phyloP scores from a whole-genome alignment of 106 monocot species.

The Dactylorhiza incarnata region DNA sequence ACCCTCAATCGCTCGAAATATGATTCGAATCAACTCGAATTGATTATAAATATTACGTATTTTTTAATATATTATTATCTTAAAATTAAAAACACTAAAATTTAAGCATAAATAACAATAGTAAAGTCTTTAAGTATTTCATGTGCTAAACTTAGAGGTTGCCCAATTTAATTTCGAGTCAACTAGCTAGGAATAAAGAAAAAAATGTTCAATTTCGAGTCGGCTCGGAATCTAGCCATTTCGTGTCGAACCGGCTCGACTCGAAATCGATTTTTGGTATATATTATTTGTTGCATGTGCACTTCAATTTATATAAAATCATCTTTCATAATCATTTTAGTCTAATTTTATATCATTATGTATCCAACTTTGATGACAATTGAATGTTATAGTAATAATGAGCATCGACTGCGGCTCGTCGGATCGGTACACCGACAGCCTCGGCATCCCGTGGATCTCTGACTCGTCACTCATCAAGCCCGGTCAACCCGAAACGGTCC shows the following conservation, averaged over 20 bases:
- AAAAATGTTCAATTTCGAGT: neutral
- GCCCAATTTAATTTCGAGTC: no score
- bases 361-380: neutral
- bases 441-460: conserved; percentile 19
- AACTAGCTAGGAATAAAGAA: no score
- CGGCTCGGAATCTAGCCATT: neutral
- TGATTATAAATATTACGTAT: no score
- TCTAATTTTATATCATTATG: neutral
- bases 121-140: no score
- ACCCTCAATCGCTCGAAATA: no score
- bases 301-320: neutral
- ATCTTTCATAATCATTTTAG: neutral
- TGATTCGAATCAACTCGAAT: no score
- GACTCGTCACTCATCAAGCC: conserved; percentile 16
- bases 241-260: neutral
- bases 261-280: no score
- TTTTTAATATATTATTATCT: no score
- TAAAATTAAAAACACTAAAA: no score
- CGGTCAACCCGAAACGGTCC: conserved; percentile 4
- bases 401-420: conserved; percentile 38
- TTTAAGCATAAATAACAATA: no score
- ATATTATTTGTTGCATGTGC: no score
- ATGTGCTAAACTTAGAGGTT: no score
- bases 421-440: neutral
- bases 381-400: neutral